Evolutionary conservation across 1,139 yeast species (phyloP), one percentile per base, ranked within the genome.

Genomic region (Eremothecium coryli): DNA sequence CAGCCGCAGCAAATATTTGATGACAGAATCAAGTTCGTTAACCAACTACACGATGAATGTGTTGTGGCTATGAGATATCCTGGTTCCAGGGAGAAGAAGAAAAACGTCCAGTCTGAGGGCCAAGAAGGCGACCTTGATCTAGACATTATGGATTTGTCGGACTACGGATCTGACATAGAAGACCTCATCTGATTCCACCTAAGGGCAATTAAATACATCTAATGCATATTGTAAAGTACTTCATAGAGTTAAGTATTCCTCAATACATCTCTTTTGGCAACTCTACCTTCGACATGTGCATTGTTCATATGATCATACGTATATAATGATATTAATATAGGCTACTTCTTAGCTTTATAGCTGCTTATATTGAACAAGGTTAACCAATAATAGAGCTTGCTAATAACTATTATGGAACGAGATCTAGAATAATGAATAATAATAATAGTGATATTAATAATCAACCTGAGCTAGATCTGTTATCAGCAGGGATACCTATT

Each of bases 11-110:
- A 65, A 12, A 82, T 86, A 41, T 86, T 85, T 63, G 93, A 90
- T 60, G 94, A 85, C 59, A 81, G 98, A 66, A 88, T 90, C 61
- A 76, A 76, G 52, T 93, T 90, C 61, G 90, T 95, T 56, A 82
- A 86, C 61, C 71, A 81, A 31, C 71, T 93, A 47, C 94, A 90
- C 61, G 85, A 86, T 49, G 97, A 90, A 51, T 76, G 86, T 57
- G 94, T 90, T 39, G 82, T 85, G 64, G 85, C 95, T 14, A 86
- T 93, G 97, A 75, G 97, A 52, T 93, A 82, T 60, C 94, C 96
- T 5, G 58, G 54, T 25, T 52, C 52, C 37, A 48, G 44, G 29
- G 52, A 43, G 31, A 46, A 35, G 39, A 47, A 45, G 36, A 43
- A 43, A 23, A 43, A 38, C 26, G 39, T 38, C 18, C 41, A 38